Evolutionary conservation across 352 stramenopile species (phyloP).

Genomic region (Phytophthora pisi): DNA sequence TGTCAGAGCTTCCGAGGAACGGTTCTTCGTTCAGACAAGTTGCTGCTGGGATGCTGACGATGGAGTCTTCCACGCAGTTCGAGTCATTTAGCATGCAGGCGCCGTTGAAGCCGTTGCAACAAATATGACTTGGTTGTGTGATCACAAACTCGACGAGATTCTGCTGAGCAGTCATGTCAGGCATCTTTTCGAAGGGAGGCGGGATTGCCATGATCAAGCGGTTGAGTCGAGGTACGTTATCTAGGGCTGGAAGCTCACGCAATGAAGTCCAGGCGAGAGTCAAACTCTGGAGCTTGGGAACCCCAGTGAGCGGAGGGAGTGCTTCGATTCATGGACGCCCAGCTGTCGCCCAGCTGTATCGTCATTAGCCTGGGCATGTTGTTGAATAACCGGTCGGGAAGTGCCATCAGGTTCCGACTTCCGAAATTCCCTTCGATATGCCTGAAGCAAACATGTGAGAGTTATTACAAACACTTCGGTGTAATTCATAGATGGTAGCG

Average conservation of each 20-base stretch:
- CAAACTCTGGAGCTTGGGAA: slow-evolving; percentile 12
- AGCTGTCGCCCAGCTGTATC: slow-evolving; percentile 11
- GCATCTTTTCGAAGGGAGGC: background rate
- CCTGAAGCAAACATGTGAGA: background rate
- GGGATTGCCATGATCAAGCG: background rate
- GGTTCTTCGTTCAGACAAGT: background rate
- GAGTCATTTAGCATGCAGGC: slow-evolving; percentile 3
- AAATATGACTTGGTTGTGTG: slow-evolving; percentile 5
- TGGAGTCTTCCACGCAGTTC: background rate
- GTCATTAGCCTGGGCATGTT: slow-evolving; percentile 9
- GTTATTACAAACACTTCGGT: too few species aligned
- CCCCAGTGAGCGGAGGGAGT: background rate
- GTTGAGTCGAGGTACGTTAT: background rate
- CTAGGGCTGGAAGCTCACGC: slow-evolving; percentile 1
- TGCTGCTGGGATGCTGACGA: background rate
- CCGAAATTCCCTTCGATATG: slow-evolving; percentile 15
- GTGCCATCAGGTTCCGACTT: slow-evolving; percentile 2
- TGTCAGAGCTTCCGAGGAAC: background rate
- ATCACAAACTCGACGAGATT: slow-evolving; percentile 5
- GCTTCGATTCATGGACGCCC: background rate
- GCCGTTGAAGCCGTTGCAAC: slow-evolving; percentile 15
- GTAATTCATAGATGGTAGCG: too few species aligned
- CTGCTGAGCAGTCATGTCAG: slow-evolving; percentile 6
- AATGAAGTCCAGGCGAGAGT: slow-evolving; percentile 1
- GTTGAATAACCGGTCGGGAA: slow-evolving; percentile 1